Evolutionary conservation across 345 rosid species (phyloP).

Genomic region (Xanthoceras sorbifolium): DNA sequence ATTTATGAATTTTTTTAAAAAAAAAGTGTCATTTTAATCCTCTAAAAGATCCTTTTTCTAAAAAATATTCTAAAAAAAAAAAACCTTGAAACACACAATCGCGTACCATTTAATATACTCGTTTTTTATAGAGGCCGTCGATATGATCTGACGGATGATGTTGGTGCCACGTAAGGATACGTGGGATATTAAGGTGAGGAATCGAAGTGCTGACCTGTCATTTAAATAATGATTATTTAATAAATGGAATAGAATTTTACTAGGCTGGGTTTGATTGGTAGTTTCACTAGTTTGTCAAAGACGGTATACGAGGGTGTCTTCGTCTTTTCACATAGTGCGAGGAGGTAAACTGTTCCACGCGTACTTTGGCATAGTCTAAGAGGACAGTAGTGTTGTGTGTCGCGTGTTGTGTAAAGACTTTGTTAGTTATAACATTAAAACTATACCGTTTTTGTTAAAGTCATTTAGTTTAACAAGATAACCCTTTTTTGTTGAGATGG

Average conservation of each 20-base stretch:
- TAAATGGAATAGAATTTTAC: no score
- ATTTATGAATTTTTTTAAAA: no score
- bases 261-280: no score
- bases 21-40: no score
- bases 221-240: no score
- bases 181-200: slow-evolving; percentile 1
- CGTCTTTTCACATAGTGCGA: not conserved
- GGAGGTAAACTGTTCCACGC: not conserved
- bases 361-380: no score
- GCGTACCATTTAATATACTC: not conserved
- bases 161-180: not conserved
- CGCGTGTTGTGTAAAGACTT: no score
- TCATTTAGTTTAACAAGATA: slow-evolving; percentile 1
- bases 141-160: not conserved
- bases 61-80: no score
- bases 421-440: no score
- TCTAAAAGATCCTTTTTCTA: no score
- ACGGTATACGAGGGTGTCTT: not conserved
- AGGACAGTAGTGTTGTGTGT: no score
- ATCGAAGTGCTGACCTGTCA: not conserved
- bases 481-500: not conserved
- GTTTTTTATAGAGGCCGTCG: not conserved
- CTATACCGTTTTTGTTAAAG: not conserved
- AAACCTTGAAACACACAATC: not conserved
- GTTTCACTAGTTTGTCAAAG: not conserved